These are phyloP conservation scores for Pichia terricola DNA, from an alignment of 1,139 yeast species.

Conservation along the genomic window DNA sequence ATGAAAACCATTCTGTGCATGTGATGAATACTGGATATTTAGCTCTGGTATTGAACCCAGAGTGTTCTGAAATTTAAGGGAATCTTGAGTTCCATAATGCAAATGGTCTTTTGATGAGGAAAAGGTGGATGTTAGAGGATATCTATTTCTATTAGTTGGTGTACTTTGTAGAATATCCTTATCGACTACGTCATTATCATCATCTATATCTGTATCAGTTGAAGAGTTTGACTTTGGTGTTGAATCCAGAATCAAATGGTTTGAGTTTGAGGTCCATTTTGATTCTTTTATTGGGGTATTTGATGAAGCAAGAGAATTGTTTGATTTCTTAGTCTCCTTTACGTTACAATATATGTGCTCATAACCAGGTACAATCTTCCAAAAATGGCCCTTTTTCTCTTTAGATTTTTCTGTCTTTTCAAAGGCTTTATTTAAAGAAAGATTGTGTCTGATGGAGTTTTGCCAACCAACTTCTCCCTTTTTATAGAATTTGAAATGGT, in stretches of 20 bases:
- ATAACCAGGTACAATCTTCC: conserved; percentile 81
- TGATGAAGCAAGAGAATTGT: too few relatives aligned
- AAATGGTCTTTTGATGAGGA: too few relatives aligned
- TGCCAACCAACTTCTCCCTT: conserved; percentile 91
- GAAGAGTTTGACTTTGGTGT: conserved; percentile 1
- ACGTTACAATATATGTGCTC: conserved; percentile 75
- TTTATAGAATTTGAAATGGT: conserved; percentile 75
- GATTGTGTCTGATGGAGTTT: conserved; percentile 73
- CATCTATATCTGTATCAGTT: not conserved
- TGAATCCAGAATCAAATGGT: not conserved
- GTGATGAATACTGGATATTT: conserved; percentile 32
- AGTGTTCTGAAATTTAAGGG: not conserved
- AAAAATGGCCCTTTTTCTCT: conserved; percentile 95
- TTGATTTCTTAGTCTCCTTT: conserved; percentile 24
- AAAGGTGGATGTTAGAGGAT: not conserved
- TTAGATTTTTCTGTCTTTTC: conserved; percentile 85
- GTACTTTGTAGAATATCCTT: not conserved
- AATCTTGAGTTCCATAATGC: too few relatives aligned
- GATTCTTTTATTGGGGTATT: too few relatives aligned
- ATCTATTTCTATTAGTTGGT: not conserved
- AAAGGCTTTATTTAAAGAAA: conserved; percentile 75
- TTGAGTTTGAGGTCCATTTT: not conserved
- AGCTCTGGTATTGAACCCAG: conserved; percentile 28
- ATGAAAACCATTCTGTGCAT: not conserved
- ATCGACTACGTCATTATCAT: not conserved